Conservation (phyloP, 73 alveolate species). For the Uronychia setigera region DNA sequence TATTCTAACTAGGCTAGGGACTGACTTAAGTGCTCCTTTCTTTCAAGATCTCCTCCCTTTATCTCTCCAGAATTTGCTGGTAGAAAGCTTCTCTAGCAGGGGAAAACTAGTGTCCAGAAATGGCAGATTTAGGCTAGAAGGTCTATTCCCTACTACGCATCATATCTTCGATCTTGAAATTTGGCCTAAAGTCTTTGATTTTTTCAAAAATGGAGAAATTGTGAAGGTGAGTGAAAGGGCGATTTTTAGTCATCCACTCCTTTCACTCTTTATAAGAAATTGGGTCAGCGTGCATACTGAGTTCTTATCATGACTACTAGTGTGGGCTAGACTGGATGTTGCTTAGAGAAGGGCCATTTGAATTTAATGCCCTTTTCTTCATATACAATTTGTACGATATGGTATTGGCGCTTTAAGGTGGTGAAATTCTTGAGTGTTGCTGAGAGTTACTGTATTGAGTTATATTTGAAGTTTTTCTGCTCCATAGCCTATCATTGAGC, state of each 20-base stretch:
- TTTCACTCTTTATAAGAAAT: background rate
- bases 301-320: background rate
- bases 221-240: background rate
- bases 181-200: background rate
- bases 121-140: background rate
- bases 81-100: background rate
- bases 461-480: too few species aligned
- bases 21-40: background rate
- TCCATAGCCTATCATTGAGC: too few species aligned
- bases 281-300: background rate
- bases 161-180: background rate
- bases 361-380: background rate
- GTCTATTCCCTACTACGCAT: background rate
- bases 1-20: too few species aligned
- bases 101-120: background rate
- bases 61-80: background rate
- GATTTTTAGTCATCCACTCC: background rate
- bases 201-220: background rate
- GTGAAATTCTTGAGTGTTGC: background rate
- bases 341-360: background rate
- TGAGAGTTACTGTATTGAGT: too few species aligned
- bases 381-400: background rate
- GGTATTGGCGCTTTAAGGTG: background rate
- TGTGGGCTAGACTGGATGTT: background rate
- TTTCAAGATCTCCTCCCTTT: background rate